phyloP scores from a whole-genome alignment of 2,329 filamentous ascomycete genomes.

The Colletotrichum shisoi region DNA sequence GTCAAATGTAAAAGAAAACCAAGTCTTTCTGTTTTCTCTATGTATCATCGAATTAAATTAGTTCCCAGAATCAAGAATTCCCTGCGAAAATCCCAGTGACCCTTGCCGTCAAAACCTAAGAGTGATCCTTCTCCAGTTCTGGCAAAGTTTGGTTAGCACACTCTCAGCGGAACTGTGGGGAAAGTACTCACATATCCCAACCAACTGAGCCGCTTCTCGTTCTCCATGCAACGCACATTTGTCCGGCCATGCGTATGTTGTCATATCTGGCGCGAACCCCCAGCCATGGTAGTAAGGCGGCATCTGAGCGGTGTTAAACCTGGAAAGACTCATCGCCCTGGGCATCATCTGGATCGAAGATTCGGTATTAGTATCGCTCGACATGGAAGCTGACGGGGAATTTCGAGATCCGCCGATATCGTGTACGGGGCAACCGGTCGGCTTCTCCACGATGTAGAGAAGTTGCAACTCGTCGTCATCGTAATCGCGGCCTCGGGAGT shows the following conservation, averaged over 20 bases:
- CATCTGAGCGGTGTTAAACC: slow-evolving; percentile 9
- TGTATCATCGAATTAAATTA: not conserved
- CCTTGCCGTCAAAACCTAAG: not conserved
- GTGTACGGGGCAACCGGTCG: slow-evolving; percentile 30
- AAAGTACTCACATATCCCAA: slow-evolving; percentile 24
- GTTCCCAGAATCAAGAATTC: not conserved
- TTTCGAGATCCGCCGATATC: slow-evolving; percentile 27
- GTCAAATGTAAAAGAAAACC: not conserved
- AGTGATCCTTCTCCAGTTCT: not conserved
- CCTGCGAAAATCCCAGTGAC: not conserved
- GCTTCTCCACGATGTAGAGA: slow-evolving; percentile 37
- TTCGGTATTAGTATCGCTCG: slow-evolving; percentile 38
- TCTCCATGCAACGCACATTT: slow-evolving; percentile 28
- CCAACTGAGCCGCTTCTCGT: slow-evolving; percentile 14
- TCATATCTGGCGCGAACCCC: slow-evolving; percentile 14
- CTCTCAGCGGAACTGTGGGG: not conserved
- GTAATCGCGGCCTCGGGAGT: slow-evolving; percentile 27
- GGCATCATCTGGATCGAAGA: slow-evolving; percentile 31
- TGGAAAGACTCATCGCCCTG: slow-evolving; percentile 11
- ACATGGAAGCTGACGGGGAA: slow-evolving; percentile 15
- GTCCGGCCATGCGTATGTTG: slow-evolving; percentile 16
- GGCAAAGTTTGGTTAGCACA: not conserved
- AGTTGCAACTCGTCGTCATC: slow-evolving; percentile 38
- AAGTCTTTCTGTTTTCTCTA: not conserved
- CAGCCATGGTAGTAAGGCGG: slow-evolving; percentile 25